Evolutionary conservation across 331 rosid genomes (phyloP).

Genomic region (Quercus phellos): DNA sequence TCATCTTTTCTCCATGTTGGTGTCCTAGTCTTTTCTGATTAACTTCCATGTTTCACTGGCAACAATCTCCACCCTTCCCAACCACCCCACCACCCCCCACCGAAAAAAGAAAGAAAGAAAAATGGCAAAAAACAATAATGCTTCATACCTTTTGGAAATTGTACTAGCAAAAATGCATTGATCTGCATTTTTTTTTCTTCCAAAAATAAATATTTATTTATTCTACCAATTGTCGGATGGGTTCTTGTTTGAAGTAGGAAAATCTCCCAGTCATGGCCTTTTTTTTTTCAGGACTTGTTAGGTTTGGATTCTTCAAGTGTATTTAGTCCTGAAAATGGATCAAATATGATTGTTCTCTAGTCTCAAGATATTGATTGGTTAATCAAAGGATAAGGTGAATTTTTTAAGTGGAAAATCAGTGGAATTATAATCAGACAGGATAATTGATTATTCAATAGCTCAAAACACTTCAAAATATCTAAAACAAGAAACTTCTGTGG

Average conservation of each 20-base stretch:
- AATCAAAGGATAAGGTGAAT: not conserved
- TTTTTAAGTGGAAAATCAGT: not conserved
- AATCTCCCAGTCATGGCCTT: not conserved
- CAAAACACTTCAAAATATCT: too few relatives aligned
- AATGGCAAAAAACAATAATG: not conserved
- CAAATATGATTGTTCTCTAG: not conserved
- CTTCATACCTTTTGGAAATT: not conserved
- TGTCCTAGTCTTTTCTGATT: not conserved
- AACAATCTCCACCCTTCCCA: too few relatives aligned
- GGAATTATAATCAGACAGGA: not conserved
- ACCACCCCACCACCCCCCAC: accelerated
- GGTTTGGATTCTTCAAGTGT: not conserved
- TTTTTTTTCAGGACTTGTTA: not conserved
- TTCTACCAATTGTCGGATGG: not conserved
- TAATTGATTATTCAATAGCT: too few relatives aligned
- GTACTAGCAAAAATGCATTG: not conserved
- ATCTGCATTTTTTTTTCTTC: not conserved
- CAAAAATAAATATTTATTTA: not conserved
- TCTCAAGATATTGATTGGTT: not conserved
- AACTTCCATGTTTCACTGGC: too few relatives aligned
- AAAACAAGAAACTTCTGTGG: too few relatives aligned
- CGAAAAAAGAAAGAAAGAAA: not conserved
- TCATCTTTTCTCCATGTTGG: not conserved
- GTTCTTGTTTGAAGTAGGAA: not conserved
- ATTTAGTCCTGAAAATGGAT: not conserved